Conservation (phyloP, 2,329 filamentous ascomycete species). For the Thielaviopsis punctulata region DNA sequence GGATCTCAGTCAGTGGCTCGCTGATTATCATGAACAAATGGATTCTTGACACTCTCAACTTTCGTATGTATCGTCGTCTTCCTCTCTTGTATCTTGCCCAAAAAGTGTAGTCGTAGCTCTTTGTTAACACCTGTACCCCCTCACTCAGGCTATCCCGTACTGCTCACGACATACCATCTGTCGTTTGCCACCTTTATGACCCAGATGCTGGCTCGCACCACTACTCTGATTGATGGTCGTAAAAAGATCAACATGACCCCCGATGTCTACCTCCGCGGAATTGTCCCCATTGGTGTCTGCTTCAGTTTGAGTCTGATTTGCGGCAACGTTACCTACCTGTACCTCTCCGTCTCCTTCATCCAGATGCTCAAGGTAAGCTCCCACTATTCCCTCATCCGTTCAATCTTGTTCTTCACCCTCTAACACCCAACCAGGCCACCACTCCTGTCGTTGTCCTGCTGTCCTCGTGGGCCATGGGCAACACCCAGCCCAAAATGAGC, state of each 20-base stretch:
- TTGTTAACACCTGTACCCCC: background rate
- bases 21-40: constrained; percentile 99
- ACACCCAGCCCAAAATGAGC: constrained; percentile 68
- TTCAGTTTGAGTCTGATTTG: constrained; percentile 95
- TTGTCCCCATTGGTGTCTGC: constrained; percentile 87
- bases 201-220: constrained; percentile 80
- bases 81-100: background rate
- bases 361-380: constrained; percentile 82
- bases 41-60: constrained; percentile 72
- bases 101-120: background rate
- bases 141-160: constrained; percentile 46
- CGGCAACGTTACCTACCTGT: constrained; percentile 88
- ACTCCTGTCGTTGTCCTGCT: constrained; percentile 87
- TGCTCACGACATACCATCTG: constrained; percentile 93
- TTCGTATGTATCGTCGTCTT: constrained; percentile 29
- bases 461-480: constrained; percentile 73
- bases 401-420: background rate
- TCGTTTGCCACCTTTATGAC: constrained; percentile 87
- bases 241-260: constrained; percentile 97
- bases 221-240: constrained; percentile 74
- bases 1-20: constrained; percentile 83
- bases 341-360: constrained; percentile 90
- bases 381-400: background rate
- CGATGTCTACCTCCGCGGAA: constrained; percentile 78
- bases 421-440: constrained; percentile 46